phyloP scores from a whole-genome alignment of 1,139 yeast genomes.

The Kodamaea anthophila region DNA sequence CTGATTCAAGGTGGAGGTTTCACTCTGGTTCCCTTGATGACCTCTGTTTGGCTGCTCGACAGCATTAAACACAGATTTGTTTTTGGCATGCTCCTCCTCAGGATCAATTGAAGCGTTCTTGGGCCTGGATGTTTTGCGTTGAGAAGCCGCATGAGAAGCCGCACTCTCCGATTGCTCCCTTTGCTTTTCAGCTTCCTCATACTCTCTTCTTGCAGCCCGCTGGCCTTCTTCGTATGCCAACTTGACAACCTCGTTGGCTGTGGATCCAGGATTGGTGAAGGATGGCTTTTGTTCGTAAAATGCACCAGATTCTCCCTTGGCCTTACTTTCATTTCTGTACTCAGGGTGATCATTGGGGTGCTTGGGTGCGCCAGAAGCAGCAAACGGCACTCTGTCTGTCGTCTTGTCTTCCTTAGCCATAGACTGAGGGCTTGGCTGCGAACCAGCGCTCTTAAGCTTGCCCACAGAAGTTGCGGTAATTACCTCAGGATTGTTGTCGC shows the following conservation, averaged over 20 bases:
- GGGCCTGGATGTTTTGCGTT: slow-evolving; percentile 2
- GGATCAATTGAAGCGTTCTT: slow-evolving; percentile 15
- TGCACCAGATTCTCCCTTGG: not conserved
- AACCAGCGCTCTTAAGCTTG: slow-evolving; percentile 13
- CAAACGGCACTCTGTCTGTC: slow-evolving; percentile 1
- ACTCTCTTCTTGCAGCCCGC: slow-evolving; percentile 11
- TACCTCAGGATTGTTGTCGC: slow-evolving; percentile 8
- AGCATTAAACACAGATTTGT: slow-evolving; percentile 27
- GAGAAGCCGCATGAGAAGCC: slow-evolving; percentile 2
- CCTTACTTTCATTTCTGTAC: slow-evolving; percentile 1
- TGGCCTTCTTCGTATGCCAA: slow-evolving; percentile 21
- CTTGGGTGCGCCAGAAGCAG: slow-evolving; percentile 1
- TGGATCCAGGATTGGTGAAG: slow-evolving; percentile 1
- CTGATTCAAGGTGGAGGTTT: not conserved
- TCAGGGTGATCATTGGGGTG: slow-evolving; percentile 1
- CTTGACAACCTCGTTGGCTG: slow-evolving; percentile 26
- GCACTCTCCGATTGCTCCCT: slow-evolving; percentile 7
- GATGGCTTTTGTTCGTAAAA: slow-evolving; percentile 2
- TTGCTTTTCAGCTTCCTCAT: slow-evolving; percentile 8
- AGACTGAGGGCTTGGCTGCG: slow-evolving; percentile 1
- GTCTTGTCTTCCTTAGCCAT: not conserved
- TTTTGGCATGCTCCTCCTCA: slow-evolving; percentile 19
- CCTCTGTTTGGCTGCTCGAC: slow-evolving; percentile 16
- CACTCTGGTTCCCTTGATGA: slow-evolving; percentile 5
- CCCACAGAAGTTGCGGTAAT: slow-evolving; percentile 24